A percentile compares a stretch with the other conserved stretches of the same genome.
Evolutionary conservation across 2,329 filamentous ascomycete species (phyloP).

Genomic region (Madurella fahalii): DNA sequence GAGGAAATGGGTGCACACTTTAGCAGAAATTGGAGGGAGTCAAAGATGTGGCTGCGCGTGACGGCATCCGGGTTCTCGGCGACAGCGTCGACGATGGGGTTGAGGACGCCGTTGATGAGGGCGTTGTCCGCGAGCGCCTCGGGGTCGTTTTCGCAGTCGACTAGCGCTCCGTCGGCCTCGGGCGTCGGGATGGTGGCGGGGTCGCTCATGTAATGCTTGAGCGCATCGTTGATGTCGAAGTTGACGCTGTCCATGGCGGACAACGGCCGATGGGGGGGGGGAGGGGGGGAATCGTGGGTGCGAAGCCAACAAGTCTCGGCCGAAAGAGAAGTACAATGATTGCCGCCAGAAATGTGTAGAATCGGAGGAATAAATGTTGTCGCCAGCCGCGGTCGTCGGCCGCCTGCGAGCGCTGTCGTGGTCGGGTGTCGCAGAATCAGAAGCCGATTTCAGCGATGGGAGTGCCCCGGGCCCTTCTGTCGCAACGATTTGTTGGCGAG

Average conservation of each 20-base stretch:
- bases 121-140: slow-evolving; percentile 69
- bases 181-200: slow-evolving; percentile 76
- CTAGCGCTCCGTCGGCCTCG: slow-evolving; percentile 76
- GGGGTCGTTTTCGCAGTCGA: slow-evolving; percentile 90
- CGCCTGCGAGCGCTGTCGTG: slow-evolving; percentile 5
- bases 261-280: slow-evolving; percentile 24
- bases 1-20: slow-evolving; percentile 73
- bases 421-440: slow-evolving; percentile 7
- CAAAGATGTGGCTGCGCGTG: slow-evolving; percentile 71
- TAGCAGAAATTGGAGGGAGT: slow-evolving; percentile 90
- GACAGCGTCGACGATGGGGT: slow-evolving; percentile 87
- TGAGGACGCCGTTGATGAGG: slow-evolving; percentile 79
- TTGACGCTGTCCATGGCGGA: slow-evolving; percentile 66
- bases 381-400: not conserved
- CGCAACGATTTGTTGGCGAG: slow-evolving; percentile 1
- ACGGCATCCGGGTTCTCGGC: slow-evolving; percentile 90
- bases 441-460: not conserved
- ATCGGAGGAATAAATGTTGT: not conserved
- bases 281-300: slow-evolving; percentile 15
- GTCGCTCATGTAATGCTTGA: slow-evolving; percentile 96
- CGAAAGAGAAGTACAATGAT: slow-evolving; percentile 4
- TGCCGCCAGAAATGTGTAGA: not conserved
- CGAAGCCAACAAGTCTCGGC: not conserved
- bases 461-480: not conserved
- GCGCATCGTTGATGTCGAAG: slow-evolving; percentile 94